Percentiles rank a stretch among this genome's conserved stretches.
Conservation (phyloP, 2,329 filamentous ascomycete genomes). For the Nannizzia gypsea region DNA sequence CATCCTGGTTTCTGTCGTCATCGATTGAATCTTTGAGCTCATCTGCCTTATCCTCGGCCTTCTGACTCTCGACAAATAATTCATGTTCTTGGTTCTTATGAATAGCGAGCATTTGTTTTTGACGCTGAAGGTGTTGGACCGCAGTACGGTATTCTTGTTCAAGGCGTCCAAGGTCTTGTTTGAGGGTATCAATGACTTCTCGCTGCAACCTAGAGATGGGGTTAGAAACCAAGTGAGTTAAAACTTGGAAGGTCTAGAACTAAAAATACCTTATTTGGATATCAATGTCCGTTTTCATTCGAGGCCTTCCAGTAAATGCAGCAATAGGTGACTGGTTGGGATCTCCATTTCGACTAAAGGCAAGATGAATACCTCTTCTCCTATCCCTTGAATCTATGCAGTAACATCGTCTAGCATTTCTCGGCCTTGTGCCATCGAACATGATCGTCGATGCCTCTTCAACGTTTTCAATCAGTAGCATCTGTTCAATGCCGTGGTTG, state of each 20-base stretch:
- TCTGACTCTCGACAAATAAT: constrained; percentile 47
- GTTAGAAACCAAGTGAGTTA: not conserved
- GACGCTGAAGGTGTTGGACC: constrained; percentile 40
- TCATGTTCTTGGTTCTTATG: constrained; percentile 38
- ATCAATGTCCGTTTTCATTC: constrained; percentile 71
- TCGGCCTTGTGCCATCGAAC: constrained; percentile 48
- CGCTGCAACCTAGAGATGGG: constrained; percentile 31
- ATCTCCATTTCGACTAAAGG: constrained; percentile 38
- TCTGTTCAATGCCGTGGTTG: constrained; percentile 69
- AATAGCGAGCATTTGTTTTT: constrained; percentile 38
- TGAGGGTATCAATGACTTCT: constrained; percentile 41
- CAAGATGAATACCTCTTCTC: constrained; percentile 50
- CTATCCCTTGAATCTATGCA: constrained; percentile 53
- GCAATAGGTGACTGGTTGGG: constrained; percentile 43
- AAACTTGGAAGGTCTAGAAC: not conserved
- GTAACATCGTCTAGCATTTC: constrained; percentile 59
- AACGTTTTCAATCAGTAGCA: constrained; percentile 60
- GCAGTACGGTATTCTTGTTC: constrained; percentile 39
- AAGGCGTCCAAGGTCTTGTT: constrained; percentile 43
- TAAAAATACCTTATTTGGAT: constrained; percentile 47
- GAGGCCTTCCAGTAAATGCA: constrained; percentile 43
- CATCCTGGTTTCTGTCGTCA: constrained; percentile 50
- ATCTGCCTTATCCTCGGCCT: constrained; percentile 50
- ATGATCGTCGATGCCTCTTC: constrained; percentile 58
- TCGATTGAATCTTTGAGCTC: constrained; percentile 56